Evolutionary conservation across 78 protist genomes (phyloP), one percentile per base, ranked within the genome.

Genomic region (Neovahlkampfia damariscottae): DNA sequence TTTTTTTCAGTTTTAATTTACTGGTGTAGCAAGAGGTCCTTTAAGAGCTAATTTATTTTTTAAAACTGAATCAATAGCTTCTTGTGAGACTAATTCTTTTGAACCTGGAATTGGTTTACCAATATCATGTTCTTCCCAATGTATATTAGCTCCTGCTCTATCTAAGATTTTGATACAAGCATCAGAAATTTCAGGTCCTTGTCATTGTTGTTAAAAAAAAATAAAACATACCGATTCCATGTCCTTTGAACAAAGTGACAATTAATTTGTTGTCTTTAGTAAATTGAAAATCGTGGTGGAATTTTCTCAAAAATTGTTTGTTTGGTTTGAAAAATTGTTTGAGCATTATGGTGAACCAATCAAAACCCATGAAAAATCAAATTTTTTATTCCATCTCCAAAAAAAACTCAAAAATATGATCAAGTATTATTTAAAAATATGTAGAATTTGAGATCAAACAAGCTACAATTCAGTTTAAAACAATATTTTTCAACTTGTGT

Each of bases 151-250:
- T 67, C 71, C 70, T 19, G 89, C 93, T 19, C 88, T 89, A 3
- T 75, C 38, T 73, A 83, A 84, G 30, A 89, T 79, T 66, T 72
- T 80, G 74, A 67, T 71, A 19, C 83, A 87, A 36, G 85, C 58
- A 19, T 71, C 74, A 40, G 90, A 74, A 38, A 89, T 66, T 75
- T 89, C 93, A 70, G 82, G 88, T 35, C 93, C 93, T 58, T 86
- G 78, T 59, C 93, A 89, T 66, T 89, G 90, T 70, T 90, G 90
- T 35, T 89, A 89, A 34, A 89, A 41, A 38, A 86, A 72, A 2
- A 89, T 88, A 36, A 88, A n/a, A n/a, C n/a, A n/a, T n/a, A n/a
- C 62, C 62, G 19, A 50, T 50, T n/a, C 62, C 62, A 19, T 50
- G 62, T 50, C 62, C 62, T 50, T 19, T 19, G 62, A 50, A 50